These are phyloP conservation scores for Globisporangium paroecandrum DNA, from an alignment of 352 stramenopile species.

Conservation along the genomic window DNA sequence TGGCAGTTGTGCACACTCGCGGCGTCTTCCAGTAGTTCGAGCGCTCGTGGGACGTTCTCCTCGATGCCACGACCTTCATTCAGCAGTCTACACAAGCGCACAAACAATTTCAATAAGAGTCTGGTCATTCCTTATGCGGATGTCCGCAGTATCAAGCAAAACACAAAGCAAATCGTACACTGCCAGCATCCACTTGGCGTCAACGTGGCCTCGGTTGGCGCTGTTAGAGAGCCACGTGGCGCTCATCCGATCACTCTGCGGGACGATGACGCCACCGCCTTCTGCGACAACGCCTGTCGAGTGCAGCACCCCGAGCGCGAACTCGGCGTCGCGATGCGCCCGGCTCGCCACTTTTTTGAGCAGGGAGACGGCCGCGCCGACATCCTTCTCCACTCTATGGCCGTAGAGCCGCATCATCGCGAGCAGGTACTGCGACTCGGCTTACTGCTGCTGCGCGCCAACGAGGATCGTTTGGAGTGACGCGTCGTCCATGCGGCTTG, in stretches of 20 bases:
- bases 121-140: too few species aligned
- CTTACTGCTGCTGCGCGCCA: conserved; percentile 30
- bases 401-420: conserved; percentile 55
- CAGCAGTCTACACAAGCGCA: conserved; percentile 25
- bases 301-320: conserved; percentile 45
- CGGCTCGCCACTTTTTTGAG: conserved; percentile 24
- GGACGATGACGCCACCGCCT: conserved; percentile 10
- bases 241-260: conserved; percentile 30
- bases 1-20: conserved; percentile 19
- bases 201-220: conserved; percentile 31
- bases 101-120: not conserved
- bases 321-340: conserved; percentile 40
- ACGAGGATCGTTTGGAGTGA: conserved; percentile 33
- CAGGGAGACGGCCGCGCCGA: conserved; percentile 26
- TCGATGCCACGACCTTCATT: conserved; percentile 38
- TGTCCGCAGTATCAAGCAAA: too few species aligned
- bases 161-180: conserved; percentile 19
- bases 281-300: conserved; percentile 3
- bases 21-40: conserved; percentile 33
- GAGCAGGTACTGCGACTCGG: conserved; percentile 48
- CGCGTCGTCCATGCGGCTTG: conserved; percentile 19
- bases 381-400: conserved; percentile 33
- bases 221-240: conserved; percentile 38
- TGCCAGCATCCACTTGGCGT: conserved; percentile 56
- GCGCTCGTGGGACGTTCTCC: conserved; percentile 28